Evolutionary conservation across 2,329 filamentous ascomycete species (phyloP).

Genomic region (Colletotrichum eleusines): DNA sequence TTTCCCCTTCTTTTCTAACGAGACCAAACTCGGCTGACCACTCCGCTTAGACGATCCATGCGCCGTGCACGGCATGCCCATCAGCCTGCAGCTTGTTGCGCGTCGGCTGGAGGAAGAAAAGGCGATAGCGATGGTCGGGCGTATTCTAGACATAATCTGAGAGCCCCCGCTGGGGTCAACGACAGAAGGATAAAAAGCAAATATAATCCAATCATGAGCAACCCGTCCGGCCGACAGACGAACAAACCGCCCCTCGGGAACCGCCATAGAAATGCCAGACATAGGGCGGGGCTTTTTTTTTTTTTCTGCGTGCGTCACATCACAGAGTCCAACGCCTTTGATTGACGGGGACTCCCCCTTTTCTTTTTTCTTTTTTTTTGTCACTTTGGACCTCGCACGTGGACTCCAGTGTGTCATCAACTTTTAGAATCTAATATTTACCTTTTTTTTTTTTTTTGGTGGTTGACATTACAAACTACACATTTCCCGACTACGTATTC

Average conservation of each 20-base stretch:
- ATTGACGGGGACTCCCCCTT: not conserved
- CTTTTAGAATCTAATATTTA: not conserved
- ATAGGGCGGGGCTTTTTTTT: not conserved
- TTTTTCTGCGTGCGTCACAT: not conserved
- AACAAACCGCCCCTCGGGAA: too few relatives aligned
- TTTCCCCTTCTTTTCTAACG: accelerated
- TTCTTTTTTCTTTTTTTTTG: too few relatives aligned
- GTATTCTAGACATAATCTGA: constrained; percentile 36
- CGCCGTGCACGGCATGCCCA: constrained; percentile 56
- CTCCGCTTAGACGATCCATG: constrained; percentile 52
- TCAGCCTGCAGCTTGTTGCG: constrained; percentile 59
- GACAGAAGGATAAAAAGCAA: too few relatives aligned
- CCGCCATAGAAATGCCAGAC: too few relatives aligned
- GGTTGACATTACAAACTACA: not conserved
- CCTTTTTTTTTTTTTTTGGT: too few relatives aligned
- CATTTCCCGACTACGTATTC: too few relatives aligned
- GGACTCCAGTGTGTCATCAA: not conserved
- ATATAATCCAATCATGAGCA: not conserved
- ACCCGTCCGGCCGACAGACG: not conserved
- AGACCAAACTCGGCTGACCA: constrained; percentile 1
- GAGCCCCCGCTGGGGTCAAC: too few relatives aligned
- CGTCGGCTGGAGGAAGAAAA: constrained; percentile 58
- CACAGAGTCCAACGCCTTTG: not conserved
- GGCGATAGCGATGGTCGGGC: constrained; percentile 50
- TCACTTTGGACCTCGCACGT: too few relatives aligned